Percentiles rank a stretch among this genome's conserved stretches.
Evolutionary conservation across 2,329 filamentous ascomycete species (phyloP).

Genomic region (Xylariaceae sp.): DNA sequence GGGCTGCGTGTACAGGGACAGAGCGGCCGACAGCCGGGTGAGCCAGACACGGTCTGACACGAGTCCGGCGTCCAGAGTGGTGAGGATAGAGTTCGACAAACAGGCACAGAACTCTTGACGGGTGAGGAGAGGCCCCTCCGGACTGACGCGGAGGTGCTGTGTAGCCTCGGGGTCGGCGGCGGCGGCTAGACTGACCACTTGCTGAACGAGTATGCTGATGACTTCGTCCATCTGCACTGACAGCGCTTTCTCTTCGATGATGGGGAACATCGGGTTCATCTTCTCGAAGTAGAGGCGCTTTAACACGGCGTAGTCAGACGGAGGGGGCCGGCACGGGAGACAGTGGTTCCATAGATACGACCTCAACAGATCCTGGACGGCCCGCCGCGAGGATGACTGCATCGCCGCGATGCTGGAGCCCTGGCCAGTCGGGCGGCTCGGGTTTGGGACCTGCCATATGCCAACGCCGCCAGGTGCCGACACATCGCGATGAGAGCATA

Average conservation of each 20-base stretch:
- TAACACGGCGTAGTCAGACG: constrained; percentile 41
- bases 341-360: constrained; percentile 43
- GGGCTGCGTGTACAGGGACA: constrained; percentile 57
- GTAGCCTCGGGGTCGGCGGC: constrained; percentile 43
- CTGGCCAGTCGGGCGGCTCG: constrained; percentile 13
- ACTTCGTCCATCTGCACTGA: constrained; percentile 25
- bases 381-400: constrained; percentile 22
- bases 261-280: constrained; percentile 50
- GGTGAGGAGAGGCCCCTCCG: constrained; percentile 34
- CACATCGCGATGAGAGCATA: constrained; percentile 31
- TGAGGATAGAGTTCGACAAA: constrained; percentile 43
- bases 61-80: constrained; percentile 48
- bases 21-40: constrained; percentile 47
- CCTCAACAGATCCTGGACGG: constrained; percentile 28
- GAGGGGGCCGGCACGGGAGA: constrained; percentile 43
- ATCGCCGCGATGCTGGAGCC: constrained; percentile 11
- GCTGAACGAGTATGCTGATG: constrained; percentile 41
- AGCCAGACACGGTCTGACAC: constrained; percentile 50
- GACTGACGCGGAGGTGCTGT: constrained; percentile 40
- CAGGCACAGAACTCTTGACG: constrained; percentile 44
- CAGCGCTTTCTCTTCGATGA: constrained; percentile 38
- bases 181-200: constrained; percentile 51
- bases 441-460: constrained; percentile 43
- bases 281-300: constrained; percentile 44
- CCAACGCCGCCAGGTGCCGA: constrained; percentile 50